These are phyloP conservation scores for Heritiera fomes DNA, from an alignment of 345 rosid species.

Conservation along the genomic window DNA sequence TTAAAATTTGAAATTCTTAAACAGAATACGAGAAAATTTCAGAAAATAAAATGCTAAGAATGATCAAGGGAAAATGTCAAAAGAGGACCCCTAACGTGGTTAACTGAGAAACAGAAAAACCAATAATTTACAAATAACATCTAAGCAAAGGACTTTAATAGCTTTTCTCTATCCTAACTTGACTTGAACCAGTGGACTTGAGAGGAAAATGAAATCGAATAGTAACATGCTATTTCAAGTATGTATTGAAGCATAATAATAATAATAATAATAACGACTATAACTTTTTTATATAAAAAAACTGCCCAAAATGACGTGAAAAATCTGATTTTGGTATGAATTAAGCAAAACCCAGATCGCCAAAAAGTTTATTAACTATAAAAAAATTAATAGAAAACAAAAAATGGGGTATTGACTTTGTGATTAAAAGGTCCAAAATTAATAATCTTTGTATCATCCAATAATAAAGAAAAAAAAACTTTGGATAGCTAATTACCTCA, in stretches of 20 bases:
- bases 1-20: neutral
- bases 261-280: neutral
- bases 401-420: neutral
- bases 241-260: neutral
- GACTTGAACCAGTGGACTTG: neutral
- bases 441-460: neutral
- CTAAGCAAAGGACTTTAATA: neutral
- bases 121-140: neutral
- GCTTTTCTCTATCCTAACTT: neutral
- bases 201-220: neutral
- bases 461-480: neutral
- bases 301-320: neutral
- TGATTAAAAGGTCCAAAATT: neutral
- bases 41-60: slow-evolving; percentile 2
- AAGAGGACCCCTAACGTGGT: neutral
- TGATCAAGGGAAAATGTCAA: slow-evolving; percentile 1
- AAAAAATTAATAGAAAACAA: neutral
- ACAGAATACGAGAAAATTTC: neutral
- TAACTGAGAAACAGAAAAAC: neutral
- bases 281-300: neutral
- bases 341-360: neutral
- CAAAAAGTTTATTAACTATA: neutral
- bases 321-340: neutral
- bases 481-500: slow-evolving; percentile 37
- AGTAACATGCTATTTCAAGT: neutral